Conservation (phyloP, 1,284 basidiomycete genomes). For the Ceraceosorus guamensis region DNA sequence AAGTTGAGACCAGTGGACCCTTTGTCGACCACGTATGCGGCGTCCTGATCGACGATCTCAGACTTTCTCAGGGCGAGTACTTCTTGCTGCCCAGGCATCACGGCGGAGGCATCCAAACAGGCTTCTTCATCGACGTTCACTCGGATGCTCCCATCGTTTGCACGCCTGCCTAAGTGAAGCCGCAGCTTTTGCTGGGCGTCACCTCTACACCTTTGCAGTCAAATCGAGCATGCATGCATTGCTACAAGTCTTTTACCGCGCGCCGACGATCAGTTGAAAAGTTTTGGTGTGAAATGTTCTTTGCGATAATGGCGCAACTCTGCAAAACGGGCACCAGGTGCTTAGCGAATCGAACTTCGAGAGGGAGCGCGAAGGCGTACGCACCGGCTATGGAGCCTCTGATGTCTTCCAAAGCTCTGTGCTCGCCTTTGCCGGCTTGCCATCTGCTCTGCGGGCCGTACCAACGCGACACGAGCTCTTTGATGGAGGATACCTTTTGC, state of each 20-base stretch:
- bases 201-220: too few species aligned
- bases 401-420: constrained; percentile 66
- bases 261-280: too few species aligned
- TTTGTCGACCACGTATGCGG: not conserved
- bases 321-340: not conserved
- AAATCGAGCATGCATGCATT: too few species aligned
- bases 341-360: constrained; percentile 16
- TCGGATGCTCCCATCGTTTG: too few species aligned
- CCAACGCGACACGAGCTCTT: constrained; percentile 69
- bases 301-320: not conserved
- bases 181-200: too few species aligned
- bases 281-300: not conserved
- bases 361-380: not conserved
- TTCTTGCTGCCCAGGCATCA: too few species aligned
- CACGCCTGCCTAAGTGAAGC: too few species aligned
- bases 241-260: too few species aligned
- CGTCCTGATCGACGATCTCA: not conserved
- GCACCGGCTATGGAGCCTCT: constrained; percentile 58
- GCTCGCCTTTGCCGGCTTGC: constrained; percentile 40
- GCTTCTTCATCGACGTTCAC: too few species aligned
- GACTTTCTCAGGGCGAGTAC: too few species aligned
- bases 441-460: constrained; percentile 56
- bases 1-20: not conserved
- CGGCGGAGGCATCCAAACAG: too few species aligned
- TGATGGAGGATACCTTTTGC: constrained; percentile 53